These are phyloP conservation scores for Incumbomyces lentus DNA, from an alignment of 2,329 filamentous ascomycete species.

Conservation along the genomic window DNA sequence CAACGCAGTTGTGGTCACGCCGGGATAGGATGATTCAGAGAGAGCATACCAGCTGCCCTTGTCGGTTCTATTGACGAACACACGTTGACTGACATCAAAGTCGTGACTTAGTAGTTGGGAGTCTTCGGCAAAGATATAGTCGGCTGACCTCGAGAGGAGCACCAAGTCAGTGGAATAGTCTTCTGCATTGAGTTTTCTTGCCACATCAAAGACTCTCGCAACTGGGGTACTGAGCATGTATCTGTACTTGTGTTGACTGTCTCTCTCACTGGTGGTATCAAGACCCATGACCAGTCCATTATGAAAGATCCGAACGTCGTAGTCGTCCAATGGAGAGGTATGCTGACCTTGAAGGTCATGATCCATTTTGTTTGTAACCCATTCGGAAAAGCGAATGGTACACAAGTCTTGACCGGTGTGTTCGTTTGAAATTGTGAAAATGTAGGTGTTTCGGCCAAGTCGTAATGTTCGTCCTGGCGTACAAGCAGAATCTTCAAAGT, in stretches of 20 bases:
- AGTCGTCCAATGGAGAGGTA: conserved; percentile 65
- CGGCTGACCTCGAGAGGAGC: conserved; percentile 72
- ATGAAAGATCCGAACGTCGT: conserved; percentile 78
- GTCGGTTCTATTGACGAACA: conserved; percentile 80
- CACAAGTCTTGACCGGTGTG: conserved; percentile 67
- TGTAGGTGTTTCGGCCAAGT: conserved; percentile 81
- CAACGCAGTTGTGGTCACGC: conserved; percentile 62
- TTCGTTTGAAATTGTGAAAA: conserved; percentile 68
- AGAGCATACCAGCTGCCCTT: conserved; percentile 89
- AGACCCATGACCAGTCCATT: conserved; percentile 77
- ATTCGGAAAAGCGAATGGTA: conserved; percentile 86
- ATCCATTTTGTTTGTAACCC: conserved; percentile 86
- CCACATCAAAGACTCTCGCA: conserved; percentile 79
- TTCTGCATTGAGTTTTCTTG: conserved; percentile 57
- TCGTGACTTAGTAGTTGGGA: conserved; percentile 22
- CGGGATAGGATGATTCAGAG: conserved; percentile 75
- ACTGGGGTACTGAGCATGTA: conserved; percentile 67
- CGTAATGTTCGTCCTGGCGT: conserved; percentile 70
- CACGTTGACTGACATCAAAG: conserved; percentile 47
- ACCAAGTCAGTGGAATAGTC: conserved; percentile 60
- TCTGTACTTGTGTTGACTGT: conserved; percentile 41
- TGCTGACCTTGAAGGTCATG: conserved; percentile 80
- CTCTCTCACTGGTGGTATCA: conserved; percentile 50
- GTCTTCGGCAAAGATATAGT: conserved; percentile 37
- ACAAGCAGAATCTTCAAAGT: conserved; percentile 57